Base-by-base conservation (phyloP, 2,329 filamentous ascomycete species). In the Stachybotrys echinatus region DNA sequence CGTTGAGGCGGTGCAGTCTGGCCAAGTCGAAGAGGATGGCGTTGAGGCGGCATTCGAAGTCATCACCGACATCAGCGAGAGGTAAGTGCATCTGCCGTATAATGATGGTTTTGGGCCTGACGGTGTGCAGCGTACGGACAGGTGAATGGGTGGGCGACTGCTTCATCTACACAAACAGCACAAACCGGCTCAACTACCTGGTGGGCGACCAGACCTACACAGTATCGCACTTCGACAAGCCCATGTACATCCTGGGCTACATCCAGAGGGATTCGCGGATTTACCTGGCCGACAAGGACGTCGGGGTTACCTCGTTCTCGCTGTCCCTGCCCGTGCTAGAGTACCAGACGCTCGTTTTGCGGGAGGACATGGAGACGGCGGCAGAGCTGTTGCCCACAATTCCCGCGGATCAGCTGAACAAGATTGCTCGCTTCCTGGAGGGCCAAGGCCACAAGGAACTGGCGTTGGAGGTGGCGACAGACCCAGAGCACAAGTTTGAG, bases 71-170 rank as follows among this genome's bases (percentile, higher is more conserved):
- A 91, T 96, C 64, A 92, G 87, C 65, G 94, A 97, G 73, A 89
- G 81, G 85, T 87, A 70, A 63, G 76, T 60, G 17, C 7, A 18
- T 8, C 14, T 5, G 17, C 22, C 7, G 12, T 7, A 7, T 31
- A 7, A 12, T 31, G 27, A 6, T 6, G 12, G 6, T 6, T 31
- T 6, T 12, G 12, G 27, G 27, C 12, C 27, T 31, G 12, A 31
- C 27, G 27, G 27, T 12, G 52, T 43, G 49, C 54, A 89, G 86
- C 55, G 91, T 97, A 47, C 88, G 89, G 56, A 96, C 92, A 19
- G 94, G 92, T 59, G 89, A 95, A 74, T 99, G 94, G 94, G 89
- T 99, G 50, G 94, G 94, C 54, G 94, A 99, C 74, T 96, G 92
- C 75, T 96, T 99, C 78, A 92, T 97, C 67, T 99, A 97, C 79